Base-by-base conservation (phyloP, 441 rosid genomes). In the Flueggea neowawraea region DNA sequence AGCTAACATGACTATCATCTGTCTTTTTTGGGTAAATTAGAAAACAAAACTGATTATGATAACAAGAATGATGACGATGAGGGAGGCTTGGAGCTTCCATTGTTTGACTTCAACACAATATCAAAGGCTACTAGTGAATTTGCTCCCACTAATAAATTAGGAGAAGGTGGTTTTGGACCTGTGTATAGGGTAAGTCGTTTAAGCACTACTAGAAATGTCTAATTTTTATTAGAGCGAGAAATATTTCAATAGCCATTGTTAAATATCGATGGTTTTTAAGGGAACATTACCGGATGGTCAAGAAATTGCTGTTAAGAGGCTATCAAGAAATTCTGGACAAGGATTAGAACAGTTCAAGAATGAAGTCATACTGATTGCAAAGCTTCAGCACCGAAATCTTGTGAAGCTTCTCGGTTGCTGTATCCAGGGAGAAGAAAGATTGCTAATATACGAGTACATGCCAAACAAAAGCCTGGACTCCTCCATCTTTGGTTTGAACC, bases 381-480 rank as follows among this genome's bases (percentile, higher is more conserved):
- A 62, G 65, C 79, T 81, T 47, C 83, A 75, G 22, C 81, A 81
- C 39, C 51, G 79, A 56, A 81, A 81, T 63, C 81, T 81, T 6
- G 81, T 81, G 10, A 69, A 71, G 6, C 62, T 78, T 28, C 60
- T 81, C 0, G 79, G 83, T 45, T 81, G 76, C 31, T 81, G 81
- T 31, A 6, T 74, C 41, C 77, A 75, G 2, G 60, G 11, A 65
- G 80, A 75, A 2, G 82, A 81, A 58, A 78, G 71, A 64, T 66
- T 81, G 57, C 64, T 81, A 17, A 65, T 78, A 52, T 81, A 78
- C 12, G 81, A 81, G 60, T 81, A 69, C 69, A 69, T 78, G 83
- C 71, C 69, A 59, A 52, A 78, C 57, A 69, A 64, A 60, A 78
- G 83, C 74, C 62, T 81, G 64, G 83, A 81, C 68, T 60, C 78